Evolutionary conservation across 1,139 yeast genomes (phyloP), one percentile per base, ranked within the genome.

Genomic region (Waltiozyma solani): DNA sequence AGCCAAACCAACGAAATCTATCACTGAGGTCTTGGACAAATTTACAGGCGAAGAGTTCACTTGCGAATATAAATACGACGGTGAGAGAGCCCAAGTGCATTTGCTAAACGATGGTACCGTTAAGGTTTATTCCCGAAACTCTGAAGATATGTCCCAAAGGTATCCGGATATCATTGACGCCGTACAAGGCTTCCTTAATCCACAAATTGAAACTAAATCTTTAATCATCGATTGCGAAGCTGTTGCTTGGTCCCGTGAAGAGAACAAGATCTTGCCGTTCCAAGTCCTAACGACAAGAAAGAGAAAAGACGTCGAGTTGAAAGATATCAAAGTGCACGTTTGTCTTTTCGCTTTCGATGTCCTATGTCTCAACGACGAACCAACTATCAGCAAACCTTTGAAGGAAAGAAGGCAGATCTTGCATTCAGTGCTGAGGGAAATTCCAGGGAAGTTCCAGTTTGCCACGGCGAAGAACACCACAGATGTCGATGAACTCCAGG

Each of bases 71-170:
- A 91, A 91, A 56, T 91, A 91, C 54, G 98, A 91, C 58, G 99
- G 99, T 35, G 98, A 93, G 60, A 73, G 99, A 51, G 97, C 97
- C 0, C 99, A 91, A 56, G 81, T 91, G 9, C 99, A 91, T 58
- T 61, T 82, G 29, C 59, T 84, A 17, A 62, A 67, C 1, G 74
- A 74, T 50, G 96, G 96, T 1, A 55, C 66, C 11, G 79, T 87
- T 48, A 69, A 75, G 39, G 81, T 91, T 10, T 91, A 86, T 57
- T 87, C 96, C 2, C 74, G 99, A 61, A 91, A 91, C 59, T 85
- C 95, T 37, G 99, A 91, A 64, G 93, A 93, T 59, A 91, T 91
- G 98, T 82, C 96, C 0, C 86, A 84, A 56, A 67, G 96, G 52
- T 91, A 91, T 55, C 99, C 99, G 0, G 99, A 91, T 58, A 73